These are phyloP conservation scores for Polytrichum formosum DNA, from an alignment of 225 moss, liverwort and hornwort species.

Conservation along the genomic window DNA sequence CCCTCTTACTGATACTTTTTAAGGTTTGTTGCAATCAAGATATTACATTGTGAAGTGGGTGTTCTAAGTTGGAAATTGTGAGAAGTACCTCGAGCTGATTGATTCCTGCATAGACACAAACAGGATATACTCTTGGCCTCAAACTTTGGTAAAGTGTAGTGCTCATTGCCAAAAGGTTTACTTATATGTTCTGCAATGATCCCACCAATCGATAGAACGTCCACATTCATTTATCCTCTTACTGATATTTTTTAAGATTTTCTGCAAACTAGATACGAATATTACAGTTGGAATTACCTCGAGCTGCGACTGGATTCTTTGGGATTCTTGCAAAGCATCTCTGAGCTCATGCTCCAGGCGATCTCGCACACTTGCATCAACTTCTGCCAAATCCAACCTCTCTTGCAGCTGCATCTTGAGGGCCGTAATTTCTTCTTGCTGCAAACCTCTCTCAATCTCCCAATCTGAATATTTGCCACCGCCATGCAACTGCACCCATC, in stretches of 20 bases:
- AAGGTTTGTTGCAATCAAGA: too few species aligned
- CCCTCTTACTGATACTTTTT: too few species aligned
- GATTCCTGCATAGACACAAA: too few species aligned
- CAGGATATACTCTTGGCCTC: too few species aligned
- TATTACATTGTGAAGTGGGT: not conserved
- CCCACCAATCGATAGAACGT: too few species aligned
- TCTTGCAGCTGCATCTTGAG: constrained; percentile 18
- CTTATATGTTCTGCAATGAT: too few species aligned
- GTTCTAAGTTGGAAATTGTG: constrained; percentile 5
- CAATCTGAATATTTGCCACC: constrained; percentile 3
- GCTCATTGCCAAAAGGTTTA: too few species aligned
- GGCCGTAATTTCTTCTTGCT: constrained; percentile 13
- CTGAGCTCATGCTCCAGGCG: constrained; percentile 31
- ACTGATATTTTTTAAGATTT: too few species aligned
- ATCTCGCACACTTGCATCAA: constrained; percentile 9
- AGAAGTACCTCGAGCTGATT: too few species aligned
- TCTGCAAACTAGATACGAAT: too few species aligned
- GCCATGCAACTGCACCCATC: not conserved
- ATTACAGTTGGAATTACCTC: constrained; percentile 19
- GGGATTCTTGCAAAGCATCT: constrained; percentile 30
- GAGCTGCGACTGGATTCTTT: constrained; percentile 24
- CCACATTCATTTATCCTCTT: too few species aligned
- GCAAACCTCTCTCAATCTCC: constrained; percentile 14
- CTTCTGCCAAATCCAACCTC: constrained; percentile 18
- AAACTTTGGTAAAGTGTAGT: too few species aligned